Base-by-base conservation (phyloP, 192 early-diverging fungal genomes). In the Coemansia sp. region DNA sequence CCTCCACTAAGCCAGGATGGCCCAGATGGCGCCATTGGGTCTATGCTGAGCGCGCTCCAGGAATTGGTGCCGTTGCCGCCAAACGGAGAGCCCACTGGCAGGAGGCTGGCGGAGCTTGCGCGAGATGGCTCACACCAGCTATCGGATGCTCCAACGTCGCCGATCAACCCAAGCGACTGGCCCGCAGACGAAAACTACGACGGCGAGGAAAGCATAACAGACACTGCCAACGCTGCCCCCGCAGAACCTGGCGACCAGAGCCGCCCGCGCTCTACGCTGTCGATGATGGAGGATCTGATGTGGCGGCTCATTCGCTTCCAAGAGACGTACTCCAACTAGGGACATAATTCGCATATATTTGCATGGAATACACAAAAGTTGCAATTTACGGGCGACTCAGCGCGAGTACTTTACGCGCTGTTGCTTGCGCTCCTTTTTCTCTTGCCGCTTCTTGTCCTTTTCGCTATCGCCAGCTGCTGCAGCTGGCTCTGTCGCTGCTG, bases 381-480 rank as follows among this genome's bases (percentile, higher is more conserved):
- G 21, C 18, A 38, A 63, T 50, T 52, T 45, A 36, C 34, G 12
- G 31, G 13, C 12, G 9, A 11, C 10, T 43, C 59, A 56, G 20
- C 62, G 52, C 2, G 48, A 38, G 62, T 76, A 82, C 41, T 64
- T 69, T 36, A 69, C 70, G 31, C 73, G 78, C 55, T 82, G 74
- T 47, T 76, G 69, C 42, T 82, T 76, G 70, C 79, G 79, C 36
- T 82, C 79, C 65, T 76, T 82, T 45, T 82, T 82, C 61, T 82
- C 75, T 47, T 45, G 66, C 52, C 70, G 66, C 60, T 82, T 82
- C 59, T 62, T 64, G 20, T 73, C 67, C 52, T 68, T 63, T 14
- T 72, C 73, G 3, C 33, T 61, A 13, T 73, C 67, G 31, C 65
- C 66, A 3, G 59, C 64, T 13, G 55, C 33, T 43, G 35, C 28